A percentile compares a stretch with the other conserved stretches of the same genome.
Conservation (phyloP, 2,329 filamentous ascomycete species). For the Venturia effusa region DNA sequence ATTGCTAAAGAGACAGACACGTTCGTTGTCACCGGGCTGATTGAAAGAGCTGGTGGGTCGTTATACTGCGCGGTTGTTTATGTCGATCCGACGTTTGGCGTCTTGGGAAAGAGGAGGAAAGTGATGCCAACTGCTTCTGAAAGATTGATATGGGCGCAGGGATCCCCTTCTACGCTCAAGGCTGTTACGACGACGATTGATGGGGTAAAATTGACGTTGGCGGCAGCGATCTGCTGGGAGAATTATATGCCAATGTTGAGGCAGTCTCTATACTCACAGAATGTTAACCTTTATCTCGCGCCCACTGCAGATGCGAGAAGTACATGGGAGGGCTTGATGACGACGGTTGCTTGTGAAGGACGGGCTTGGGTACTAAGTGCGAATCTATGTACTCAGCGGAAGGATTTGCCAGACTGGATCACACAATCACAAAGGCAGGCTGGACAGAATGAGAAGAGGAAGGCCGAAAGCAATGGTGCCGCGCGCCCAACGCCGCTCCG, state of each 20-base stretch:
- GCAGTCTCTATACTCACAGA: slow-evolving; percentile 76
- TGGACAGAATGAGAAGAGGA: slow-evolving; percentile 14
- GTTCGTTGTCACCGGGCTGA: slow-evolving; percentile 68
- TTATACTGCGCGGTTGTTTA: slow-evolving; percentile 78
- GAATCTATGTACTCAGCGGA: slow-evolving; percentile 65
- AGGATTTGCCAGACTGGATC: slow-evolving; percentile 45
- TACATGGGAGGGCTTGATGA: slow-evolving; percentile 73
- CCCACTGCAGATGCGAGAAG: slow-evolving; percentile 80
- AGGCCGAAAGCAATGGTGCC: background rate
- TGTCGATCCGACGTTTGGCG: slow-evolving; percentile 61
- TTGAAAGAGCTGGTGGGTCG: slow-evolving; percentile 72
- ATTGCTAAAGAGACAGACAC: slow-evolving; percentile 69
- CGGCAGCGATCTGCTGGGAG: slow-evolving; percentile 90
- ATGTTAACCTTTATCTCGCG: slow-evolving; percentile 83
- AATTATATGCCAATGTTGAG: slow-evolving; percentile 89
- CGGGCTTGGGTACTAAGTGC: slow-evolving; percentile 76
- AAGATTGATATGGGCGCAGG: slow-evolving; percentile 80
- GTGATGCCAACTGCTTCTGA: slow-evolving; percentile 86
- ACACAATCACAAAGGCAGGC: slow-evolving; percentile 3
- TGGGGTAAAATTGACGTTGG: slow-evolving; percentile 69
- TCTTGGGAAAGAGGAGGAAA: slow-evolving; percentile 78
- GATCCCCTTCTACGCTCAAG: slow-evolving; percentile 64
- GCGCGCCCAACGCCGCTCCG: slow-evolving; percentile 13
- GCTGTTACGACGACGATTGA: slow-evolving; percentile 72
- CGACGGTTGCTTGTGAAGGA: slow-evolving; percentile 70